Conservation (phyloP, 1,284 basidiomycete genomes). For the Moniliella sp. region DNA sequence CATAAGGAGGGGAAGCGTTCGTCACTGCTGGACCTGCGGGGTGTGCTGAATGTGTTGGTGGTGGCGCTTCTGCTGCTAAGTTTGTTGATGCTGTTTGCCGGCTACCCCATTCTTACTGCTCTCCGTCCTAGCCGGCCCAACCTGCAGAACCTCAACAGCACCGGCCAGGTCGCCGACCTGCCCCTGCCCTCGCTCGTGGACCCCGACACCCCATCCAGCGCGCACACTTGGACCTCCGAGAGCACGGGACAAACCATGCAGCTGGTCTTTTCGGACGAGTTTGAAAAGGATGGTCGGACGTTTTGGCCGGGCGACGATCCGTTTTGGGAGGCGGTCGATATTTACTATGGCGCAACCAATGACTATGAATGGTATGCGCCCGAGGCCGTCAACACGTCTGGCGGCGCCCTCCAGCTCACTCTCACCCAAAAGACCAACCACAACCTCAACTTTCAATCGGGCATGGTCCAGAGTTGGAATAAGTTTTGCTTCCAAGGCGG, state of each 20-base stretch:
- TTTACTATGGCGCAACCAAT: no score
- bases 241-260: slow-evolving; percentile 13
- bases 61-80: slow-evolving; percentile 8
- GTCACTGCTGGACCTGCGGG: slow-evolving; percentile 7
- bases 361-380: slow-evolving; percentile 39
- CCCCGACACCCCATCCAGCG: slow-evolving; percentile 12
- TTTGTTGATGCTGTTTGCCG: slow-evolving; percentile 13
- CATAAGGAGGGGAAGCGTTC: no score
- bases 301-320: slow-evolving; percentile 36
- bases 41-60: slow-evolving; percentile 9
- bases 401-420: slow-evolving; percentile 21
- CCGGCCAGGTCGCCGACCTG: slow-evolving; percentile 43
- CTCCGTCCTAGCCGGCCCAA: no score
- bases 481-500: slow-evolving; percentile 33
- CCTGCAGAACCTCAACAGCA: no score
- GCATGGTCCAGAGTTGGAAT: slow-evolving; percentile 32
- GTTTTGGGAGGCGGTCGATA: slow-evolving; percentile 25
- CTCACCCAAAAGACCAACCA: slow-evolving; percentile 14
- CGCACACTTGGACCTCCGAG: slow-evolving; percentile 6
- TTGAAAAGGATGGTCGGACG: slow-evolving; percentile 46
- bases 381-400: slow-evolving; percentile 23
- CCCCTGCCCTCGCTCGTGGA: slow-evolving; percentile 16
- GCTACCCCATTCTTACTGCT: slow-evolving; percentile 11
- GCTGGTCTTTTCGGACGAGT: slow-evolving; percentile 54
- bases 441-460: slow-evolving; percentile 26